phyloP scores from a whole-genome alignment of 768 basidiomycete genomes.

The Sistotremastrum niveocremeum region DNA sequence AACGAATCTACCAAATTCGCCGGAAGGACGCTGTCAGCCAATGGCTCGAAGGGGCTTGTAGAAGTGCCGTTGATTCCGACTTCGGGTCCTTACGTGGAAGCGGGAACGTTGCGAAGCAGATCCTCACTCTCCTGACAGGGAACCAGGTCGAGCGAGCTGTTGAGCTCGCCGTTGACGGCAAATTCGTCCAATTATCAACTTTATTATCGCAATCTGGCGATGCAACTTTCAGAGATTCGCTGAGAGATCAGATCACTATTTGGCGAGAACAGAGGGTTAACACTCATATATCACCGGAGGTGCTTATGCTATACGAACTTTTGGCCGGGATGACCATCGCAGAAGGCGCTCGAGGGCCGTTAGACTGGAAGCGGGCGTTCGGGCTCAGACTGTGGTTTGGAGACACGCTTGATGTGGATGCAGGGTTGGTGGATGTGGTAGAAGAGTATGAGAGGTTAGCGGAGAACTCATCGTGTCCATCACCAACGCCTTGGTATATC shows the following conservation, averaged over 20 bases:
- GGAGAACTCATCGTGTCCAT: slow-evolving; percentile 25
- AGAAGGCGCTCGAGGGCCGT: slow-evolving; percentile 23
- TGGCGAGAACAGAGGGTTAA: slow-evolving; percentile 76
- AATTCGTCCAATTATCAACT: slow-evolving; percentile 77
- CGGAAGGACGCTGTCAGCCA: slow-evolving; percentile 68
- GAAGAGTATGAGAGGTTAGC: slow-evolving; percentile 38
- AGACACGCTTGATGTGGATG: slow-evolving; percentile 39
- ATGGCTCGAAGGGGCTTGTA: slow-evolving; percentile 72
- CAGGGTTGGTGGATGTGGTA: slow-evolving; percentile 58
- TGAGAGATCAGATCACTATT: slow-evolving; percentile 60
- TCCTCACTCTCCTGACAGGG: slow-evolving; percentile 74
- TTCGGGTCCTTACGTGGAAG: slow-evolving; percentile 30
- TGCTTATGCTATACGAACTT: slow-evolving; percentile 72
- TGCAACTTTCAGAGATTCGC: slow-evolving; percentile 54
- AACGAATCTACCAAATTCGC: slow-evolving; percentile 47
- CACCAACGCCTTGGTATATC: slow-evolving; percentile 47
- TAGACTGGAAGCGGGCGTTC: slow-evolving; percentile 93
- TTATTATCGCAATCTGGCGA: slow-evolving; percentile 80
- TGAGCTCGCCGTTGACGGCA: slow-evolving; percentile 54
- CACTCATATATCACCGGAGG: slow-evolving; percentile 46
- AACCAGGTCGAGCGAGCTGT: slow-evolving; percentile 81
- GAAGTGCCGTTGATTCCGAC: slow-evolving; percentile 58
- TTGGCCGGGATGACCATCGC: slow-evolving; percentile 68
- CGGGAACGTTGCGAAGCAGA: slow-evolving; percentile 31
- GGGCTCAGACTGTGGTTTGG: slow-evolving; percentile 88